Evolutionary conservation across 1,284 basidiomycete genomes (phyloP).

Genomic region (Heterobasidion occidentale): DNA sequence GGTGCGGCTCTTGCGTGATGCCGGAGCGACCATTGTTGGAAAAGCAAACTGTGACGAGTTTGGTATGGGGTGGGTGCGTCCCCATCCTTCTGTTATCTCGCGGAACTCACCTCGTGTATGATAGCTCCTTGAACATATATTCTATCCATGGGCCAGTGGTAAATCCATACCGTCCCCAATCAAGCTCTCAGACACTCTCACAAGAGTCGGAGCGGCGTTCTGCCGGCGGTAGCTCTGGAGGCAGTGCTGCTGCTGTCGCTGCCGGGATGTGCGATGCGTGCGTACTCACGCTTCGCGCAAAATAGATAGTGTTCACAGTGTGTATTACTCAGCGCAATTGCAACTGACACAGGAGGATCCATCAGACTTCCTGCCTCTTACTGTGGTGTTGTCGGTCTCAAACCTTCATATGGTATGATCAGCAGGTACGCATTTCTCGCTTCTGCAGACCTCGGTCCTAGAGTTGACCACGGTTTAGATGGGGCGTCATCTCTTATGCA

Average conservation of each 20-base stretch:
- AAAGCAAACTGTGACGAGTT: constrained; percentile 98
- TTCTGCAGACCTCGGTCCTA: not conserved
- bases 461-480: constrained; percentile 34
- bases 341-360: constrained; percentile 95
- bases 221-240: constrained; percentile 81
- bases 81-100: constrained; percentile 7
- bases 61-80: constrained; percentile 80
- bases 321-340: constrained; percentile 61
- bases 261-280: constrained; percentile 75
- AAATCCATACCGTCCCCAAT: constrained; percentile 53
- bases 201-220: constrained; percentile 41
- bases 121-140: constrained; percentile 67
- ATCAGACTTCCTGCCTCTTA: constrained; percentile 90
- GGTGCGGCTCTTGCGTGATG: constrained; percentile 52
- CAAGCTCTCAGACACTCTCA: constrained; percentile 14
- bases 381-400: constrained; percentile 87
- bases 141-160: constrained; percentile 69
- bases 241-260: constrained; percentile 77
- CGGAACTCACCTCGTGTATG: not conserved
- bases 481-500: constrained; percentile 90
- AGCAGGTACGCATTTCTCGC: constrained; percentile 48
- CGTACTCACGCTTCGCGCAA: constrained; percentile 18
- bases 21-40: constrained; percentile 73
- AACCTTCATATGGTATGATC: constrained; percentile 91
- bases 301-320: not conserved